Base-by-base conservation (phyloP, 1,139 yeast species). In the Taphrina sp. region DNA sequence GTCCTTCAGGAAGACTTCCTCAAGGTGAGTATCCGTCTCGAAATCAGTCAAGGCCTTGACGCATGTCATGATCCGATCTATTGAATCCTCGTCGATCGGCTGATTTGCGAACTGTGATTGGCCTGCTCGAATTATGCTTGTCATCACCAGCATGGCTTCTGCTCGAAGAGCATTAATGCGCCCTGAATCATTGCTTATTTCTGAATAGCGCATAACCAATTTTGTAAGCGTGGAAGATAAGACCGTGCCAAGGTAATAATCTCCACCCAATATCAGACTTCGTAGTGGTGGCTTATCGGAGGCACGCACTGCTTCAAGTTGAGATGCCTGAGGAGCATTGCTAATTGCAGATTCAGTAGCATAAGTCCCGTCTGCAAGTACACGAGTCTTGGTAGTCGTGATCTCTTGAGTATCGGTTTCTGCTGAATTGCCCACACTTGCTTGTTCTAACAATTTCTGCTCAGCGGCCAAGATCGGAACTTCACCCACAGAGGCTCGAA, bases 341-440 rank as follows among this genome's bases (percentile, higher is more conserved):
- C 78, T 73, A 59, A 88, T 76, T 0, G 97, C 96, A 64, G 82
- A 83, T 71, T 94, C 98, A 29, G 96, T 85, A 28, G 98, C 98
- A 72, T 94, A 94, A 1, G 99, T 94, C 64, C 99, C 99, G 72
- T 94, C 99, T 19, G 98, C 96, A 62, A 92, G 78, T 57, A 94
- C 84, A 61, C 85, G 82, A 7, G 58, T 52, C 7, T 60, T 57
- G 29, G 97, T 96, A 2, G 61, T 65, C 34, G 58, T 51, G 10
- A 51, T 52, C 37, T 61, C 64, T 8, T 39, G 62, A 19, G 37
- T 66, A 5, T 61, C 64, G 1, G 58, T 63, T 3, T 58, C 63
- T 16, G 64, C 70, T 5, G 61, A 67, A 12, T 68, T 71, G 22
- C 42, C 55, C 8, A 38, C 44, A 12, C 65, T 64, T 20, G 64